Conservation (phyloP, 352 stramenopile genomes). For the Globisporangium orthogonon region DNA sequence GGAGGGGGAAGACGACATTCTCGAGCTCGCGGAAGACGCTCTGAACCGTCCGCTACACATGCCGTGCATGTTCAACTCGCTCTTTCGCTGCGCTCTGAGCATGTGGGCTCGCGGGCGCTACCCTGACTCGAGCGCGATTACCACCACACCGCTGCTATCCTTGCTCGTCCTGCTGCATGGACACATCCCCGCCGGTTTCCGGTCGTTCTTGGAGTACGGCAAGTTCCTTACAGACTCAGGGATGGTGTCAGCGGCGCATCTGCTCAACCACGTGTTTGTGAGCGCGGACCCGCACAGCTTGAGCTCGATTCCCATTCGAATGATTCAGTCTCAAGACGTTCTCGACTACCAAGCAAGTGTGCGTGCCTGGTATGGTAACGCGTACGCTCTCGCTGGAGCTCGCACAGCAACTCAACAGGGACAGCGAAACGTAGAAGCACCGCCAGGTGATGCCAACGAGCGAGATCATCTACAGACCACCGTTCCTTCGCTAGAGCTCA, state of each 20-base stretch:
- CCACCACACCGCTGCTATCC: conserved; percentile 19
- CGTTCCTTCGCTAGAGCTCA: conserved; percentile 12
- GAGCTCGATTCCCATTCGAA: conserved; percentile 4
- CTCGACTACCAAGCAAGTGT: conserved; percentile 12
- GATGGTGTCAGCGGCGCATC: conserved; percentile 22
- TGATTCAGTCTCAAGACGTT: conserved; percentile 5
- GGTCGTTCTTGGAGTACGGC: conserved; percentile 60
- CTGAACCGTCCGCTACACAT: conserved; percentile 5
- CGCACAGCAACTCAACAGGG: not conserved
- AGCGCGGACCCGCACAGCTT: not conserved
- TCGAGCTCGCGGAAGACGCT: conserved; percentile 2
- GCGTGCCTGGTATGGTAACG: conserved; percentile 27
- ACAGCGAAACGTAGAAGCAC: not conserved
- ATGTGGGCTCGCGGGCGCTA: conserved; percentile 38
- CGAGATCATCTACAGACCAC: not conserved
- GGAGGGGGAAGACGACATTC: not conserved
- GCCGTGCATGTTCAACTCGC: conserved; percentile 18
- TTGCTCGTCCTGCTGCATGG: conserved; percentile 27
- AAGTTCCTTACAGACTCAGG: conserved; percentile 45
- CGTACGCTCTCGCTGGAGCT: conserved; percentile 1
- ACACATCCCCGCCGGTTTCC: conserved; percentile 32
- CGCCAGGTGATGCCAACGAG: not conserved
- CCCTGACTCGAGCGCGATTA: conserved; percentile 17
- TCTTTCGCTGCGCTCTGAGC: conserved; percentile 33
- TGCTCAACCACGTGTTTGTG: conserved; percentile 58